phyloP scores from a whole-genome alignment of 805 yeast genomes.

The Yarrowia sp. region DNA sequence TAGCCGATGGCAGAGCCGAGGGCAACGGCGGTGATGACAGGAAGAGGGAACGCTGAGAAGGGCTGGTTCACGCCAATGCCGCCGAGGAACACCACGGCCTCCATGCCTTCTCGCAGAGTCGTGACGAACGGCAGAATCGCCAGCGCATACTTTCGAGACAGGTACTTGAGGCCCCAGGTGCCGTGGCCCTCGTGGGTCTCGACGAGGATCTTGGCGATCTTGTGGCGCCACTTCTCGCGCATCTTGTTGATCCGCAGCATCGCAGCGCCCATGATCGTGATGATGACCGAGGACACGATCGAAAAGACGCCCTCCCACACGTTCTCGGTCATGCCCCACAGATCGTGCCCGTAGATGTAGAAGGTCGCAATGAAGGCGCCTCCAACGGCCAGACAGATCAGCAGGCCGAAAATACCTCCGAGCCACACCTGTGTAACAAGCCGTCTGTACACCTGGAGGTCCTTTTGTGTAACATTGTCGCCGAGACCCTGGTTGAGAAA shows the following conservation, averaged over 20 bases:
- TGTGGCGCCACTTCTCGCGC: slow-evolving; percentile 76
- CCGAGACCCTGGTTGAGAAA: slow-evolving; percentile 80
- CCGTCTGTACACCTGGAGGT: slow-evolving; percentile 46
- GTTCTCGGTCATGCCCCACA: slow-evolving; percentile 86
- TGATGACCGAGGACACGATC: slow-evolving; percentile 74
- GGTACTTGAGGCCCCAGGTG: slow-evolving; percentile 42
- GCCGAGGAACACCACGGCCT: slow-evolving; percentile 93
- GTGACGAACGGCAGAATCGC: slow-evolving; percentile 88
- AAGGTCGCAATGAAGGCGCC: slow-evolving; percentile 65
- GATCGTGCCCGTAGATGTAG: slow-evolving; percentile 74
- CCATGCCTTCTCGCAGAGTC: slow-evolving; percentile 92
- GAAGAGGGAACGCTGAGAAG: slow-evolving; percentile 81
- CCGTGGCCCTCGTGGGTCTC: slow-evolving; percentile 42
- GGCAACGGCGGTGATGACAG: slow-evolving; percentile 82
- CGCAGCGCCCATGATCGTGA: slow-evolving; percentile 90
- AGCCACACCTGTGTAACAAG: slow-evolving; percentile 72
- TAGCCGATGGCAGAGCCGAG: slow-evolving; percentile 78
- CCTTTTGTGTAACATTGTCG: slow-evolving; percentile 27
- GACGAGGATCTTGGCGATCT: slow-evolving; percentile 47
- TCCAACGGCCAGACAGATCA: slow-evolving; percentile 70
- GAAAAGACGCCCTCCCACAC: slow-evolving; percentile 87
- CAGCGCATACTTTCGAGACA: slow-evolving; percentile 66
- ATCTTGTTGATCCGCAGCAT: slow-evolving; percentile 87
- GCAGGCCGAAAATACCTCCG: slow-evolving; percentile 73
- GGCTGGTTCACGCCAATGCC: slow-evolving; percentile 78